Conservation (phyloP, 179 eudicot species). For the Carnegiea gigantea region DNA sequence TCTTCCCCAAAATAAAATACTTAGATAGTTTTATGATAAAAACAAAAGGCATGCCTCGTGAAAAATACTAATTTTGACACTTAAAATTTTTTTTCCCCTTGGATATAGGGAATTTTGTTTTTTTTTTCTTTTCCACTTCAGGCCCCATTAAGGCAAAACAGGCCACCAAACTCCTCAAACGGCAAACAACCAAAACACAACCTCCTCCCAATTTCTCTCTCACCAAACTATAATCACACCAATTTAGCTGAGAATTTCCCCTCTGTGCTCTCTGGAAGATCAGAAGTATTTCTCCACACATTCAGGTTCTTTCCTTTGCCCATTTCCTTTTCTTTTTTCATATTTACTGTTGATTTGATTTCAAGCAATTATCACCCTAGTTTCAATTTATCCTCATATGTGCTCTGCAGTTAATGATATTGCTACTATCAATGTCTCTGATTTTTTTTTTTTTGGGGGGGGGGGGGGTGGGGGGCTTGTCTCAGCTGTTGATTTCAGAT, state of each 20-base stretch:
- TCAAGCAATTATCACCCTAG: conserved; percentile 15
- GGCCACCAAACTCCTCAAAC: conserved; percentile 21
- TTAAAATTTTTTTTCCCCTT: not conserved
- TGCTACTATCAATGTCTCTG: not conserved
- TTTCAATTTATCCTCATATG: conserved; percentile 17
- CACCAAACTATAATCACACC: conserved; percentile 19
- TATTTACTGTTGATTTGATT: conserved; percentile 12
- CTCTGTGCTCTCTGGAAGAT: conserved; percentile 16
- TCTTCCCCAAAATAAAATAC: not conserved
- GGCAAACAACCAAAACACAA: conserved; percentile 26
- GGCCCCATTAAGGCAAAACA: conserved; percentile 7
- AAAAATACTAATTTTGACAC: not conserved
- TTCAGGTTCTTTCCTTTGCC: conserved; percentile 18
- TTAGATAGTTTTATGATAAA: not conserved
- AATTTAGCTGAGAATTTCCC: conserved; percentile 11
- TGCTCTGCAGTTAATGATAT: conserved; percentile 17
- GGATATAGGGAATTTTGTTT: not conserved
- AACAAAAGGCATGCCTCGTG: conserved; percentile 4
- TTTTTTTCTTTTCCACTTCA: not conserved
- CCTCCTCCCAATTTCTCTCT: conserved; percentile 12
- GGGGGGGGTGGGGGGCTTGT: not conserved
- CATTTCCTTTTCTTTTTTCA: not conserved
- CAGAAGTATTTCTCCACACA: conserved; percentile 24
- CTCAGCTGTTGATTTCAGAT: conserved; percentile 16
- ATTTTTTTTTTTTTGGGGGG: not conserved